phyloP scores from a whole-genome alignment of 331 rosid genomes.

The Arachis monticola region DNA sequence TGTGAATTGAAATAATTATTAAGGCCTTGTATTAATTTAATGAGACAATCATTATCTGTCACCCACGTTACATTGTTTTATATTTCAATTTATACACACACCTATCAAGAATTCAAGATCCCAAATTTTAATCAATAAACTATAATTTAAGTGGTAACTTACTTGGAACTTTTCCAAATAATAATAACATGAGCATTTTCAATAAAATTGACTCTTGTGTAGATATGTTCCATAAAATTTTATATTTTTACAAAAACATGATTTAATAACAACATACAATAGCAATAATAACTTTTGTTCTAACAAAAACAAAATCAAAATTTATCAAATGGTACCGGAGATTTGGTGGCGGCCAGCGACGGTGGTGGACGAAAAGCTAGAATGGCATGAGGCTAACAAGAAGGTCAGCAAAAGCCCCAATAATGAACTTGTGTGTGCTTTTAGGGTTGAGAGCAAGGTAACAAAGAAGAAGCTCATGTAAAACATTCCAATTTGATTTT shows the following conservation, averaged over 20 bases:
- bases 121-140: neutral
- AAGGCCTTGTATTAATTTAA: constrained; percentile 7
- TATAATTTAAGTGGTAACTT: neutral
- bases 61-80: constrained; percentile 33
- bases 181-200: neutral
- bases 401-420: constrained; percentile 83
- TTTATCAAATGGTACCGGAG: neutral
- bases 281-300: neutral
- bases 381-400: constrained; percentile 56
- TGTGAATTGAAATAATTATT: constrained; percentile 6
- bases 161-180: neutral
- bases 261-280: neutral
- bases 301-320: neutral
- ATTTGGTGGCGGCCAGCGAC: neutral
- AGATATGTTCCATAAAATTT: neutral
- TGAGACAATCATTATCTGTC: constrained; percentile 41
- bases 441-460: constrained; percentile 85
- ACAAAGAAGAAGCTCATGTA: constrained; percentile 86
- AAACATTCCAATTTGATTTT: constrained; percentile 68
- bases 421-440: constrained; percentile 77
- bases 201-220: neutral
- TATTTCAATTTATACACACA: neutral
- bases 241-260: neutral
- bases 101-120: neutral
- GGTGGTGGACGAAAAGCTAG: neutral